Evolutionary conservation across 2,329 filamentous ascomycete genomes (phyloP).

Genomic region (Xylariaceae sp.): DNA sequence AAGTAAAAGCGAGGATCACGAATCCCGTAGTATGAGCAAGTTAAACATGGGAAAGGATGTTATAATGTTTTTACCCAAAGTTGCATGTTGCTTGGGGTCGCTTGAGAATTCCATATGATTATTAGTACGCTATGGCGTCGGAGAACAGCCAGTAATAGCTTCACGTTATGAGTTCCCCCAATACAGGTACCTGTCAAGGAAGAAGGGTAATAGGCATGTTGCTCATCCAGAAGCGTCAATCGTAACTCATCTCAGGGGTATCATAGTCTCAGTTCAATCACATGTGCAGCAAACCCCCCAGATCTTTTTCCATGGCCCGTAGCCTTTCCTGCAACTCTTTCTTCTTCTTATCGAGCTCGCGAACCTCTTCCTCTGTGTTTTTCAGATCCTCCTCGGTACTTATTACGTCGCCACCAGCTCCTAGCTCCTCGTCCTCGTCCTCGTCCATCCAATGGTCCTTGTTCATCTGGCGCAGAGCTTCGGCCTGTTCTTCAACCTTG

Average conservation of each 20-base stretch:
- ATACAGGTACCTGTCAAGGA: too few species aligned
- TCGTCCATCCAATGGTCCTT: slow-evolving; percentile 56
- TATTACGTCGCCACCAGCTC: slow-evolving; percentile 36
- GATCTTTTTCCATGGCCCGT: slow-evolving; percentile 53
- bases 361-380: slow-evolving; percentile 65
- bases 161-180: too few species aligned
- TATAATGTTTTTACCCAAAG: too few species aligned
- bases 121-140: too few species aligned
- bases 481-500: slow-evolving; percentile 72
- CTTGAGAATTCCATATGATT: too few species aligned
- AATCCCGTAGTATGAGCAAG: too few species aligned
- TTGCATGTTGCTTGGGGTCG: too few species aligned
- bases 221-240: not conserved
- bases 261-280: slow-evolving; percentile 30
- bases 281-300: slow-evolving; percentile 54
- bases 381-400: slow-evolving; percentile 68
- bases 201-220: not conserved
- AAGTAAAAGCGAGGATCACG: too few species aligned
- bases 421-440: slow-evolving; percentile 48
- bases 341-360: slow-evolving; percentile 55
- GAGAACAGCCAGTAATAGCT: too few species aligned
- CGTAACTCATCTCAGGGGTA: slow-evolving; percentile 10
- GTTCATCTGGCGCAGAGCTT: slow-evolving; percentile 72
- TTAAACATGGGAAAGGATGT: too few species aligned
- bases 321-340: slow-evolving; percentile 53